Base-by-base conservation (phyloP, 192 early-diverging fungal genomes). In the Diversispora eburnea region DNA sequence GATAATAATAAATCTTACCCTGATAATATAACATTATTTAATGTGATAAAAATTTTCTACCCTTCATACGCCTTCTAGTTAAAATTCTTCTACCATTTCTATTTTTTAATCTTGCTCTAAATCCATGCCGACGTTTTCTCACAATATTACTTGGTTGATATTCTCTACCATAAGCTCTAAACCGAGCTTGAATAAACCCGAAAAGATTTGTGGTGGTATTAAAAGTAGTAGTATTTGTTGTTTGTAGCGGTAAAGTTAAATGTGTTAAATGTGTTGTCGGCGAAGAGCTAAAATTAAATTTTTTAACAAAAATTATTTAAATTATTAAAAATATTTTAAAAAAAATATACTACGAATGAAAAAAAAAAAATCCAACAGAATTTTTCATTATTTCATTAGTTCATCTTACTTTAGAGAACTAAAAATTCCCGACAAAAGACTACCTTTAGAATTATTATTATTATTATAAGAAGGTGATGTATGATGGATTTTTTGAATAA, bases 121-220 rank as follows among this genome's bases (percentile, higher is more conserved):
- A 99, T 63, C 97, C 97, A 80, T 92, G 92, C 77, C 88, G 86
- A 71, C 96, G 85, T 84, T 98, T 98, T 47, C 96, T 90, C 63
- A 92, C 92, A 12, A 94, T 74, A 64, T 92, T 93, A 73, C 88
- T 91, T 10, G 97, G 97, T 81, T 96, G 95, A 81, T 96, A 99
- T 69, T 92, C 92, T 73, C 91, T 88, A 61, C 97, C 97, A 75
- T 88, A 95, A 4, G 93, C 90, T 39, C 85, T 85, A 77, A 87
- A 93, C 55, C 95, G 93, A 56, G 85, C 83, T 74, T 91, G 91
- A 8, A 10, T 22, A 46, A 13, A 51, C 45, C 45, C 8, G 47
- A 65, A 19, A 65, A 13, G 8, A 51, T 13, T 51, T 51, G 49
- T 51, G 25, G 25, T 3, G 49, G 49, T 12, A 51, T 51, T 2